These are phyloP conservation scores for Berberis vulgaris DNA, from an alignment of 164 flowering plant species.

Conservation along the genomic window DNA sequence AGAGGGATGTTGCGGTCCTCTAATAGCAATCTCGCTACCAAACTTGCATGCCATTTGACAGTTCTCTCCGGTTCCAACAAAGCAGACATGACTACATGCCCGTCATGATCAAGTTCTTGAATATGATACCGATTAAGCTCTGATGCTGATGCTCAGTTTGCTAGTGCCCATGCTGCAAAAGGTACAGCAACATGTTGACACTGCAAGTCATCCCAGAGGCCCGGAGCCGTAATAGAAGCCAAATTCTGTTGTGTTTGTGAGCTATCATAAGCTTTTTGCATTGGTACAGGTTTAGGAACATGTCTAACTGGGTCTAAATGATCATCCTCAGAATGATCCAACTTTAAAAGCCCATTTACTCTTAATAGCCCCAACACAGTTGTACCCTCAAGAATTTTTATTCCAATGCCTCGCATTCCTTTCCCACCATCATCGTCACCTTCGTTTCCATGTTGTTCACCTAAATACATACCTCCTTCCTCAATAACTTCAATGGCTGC, in stretches of 20 bases:
- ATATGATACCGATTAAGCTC: slow-evolving; percentile 68
- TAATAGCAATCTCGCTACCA: slow-evolving; percentile 71
- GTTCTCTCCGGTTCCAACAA: slow-evolving; percentile 91
- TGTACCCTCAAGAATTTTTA: slow-evolving; percentile 82
- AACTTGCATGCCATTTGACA: slow-evolving; percentile 98
- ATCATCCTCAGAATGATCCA: slow-evolving; percentile 21
- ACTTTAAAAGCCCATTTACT: slow-evolving; percentile 29
- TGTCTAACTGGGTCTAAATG: slow-evolving; percentile 9
- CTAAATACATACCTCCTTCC: slow-evolving; percentile 82
- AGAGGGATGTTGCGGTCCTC: slow-evolving; percentile 69
- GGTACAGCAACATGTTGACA: slow-evolving; percentile 94
- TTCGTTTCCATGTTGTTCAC: slow-evolving; percentile 38
- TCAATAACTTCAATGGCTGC: slow-evolving; percentile 87
- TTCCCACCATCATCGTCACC: slow-evolving; percentile 63
- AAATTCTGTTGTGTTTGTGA: slow-evolving; percentile 23
- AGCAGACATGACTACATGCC: slow-evolving; percentile 83
- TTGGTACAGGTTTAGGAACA: slow-evolving; percentile 21
- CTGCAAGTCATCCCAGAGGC: slow-evolving; percentile 98
- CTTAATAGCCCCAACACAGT: slow-evolving; percentile 71
- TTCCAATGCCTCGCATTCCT: slow-evolving; percentile 80
- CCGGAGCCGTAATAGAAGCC: slow-evolving; percentile 67
- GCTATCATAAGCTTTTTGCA: slow-evolving; percentile 31
- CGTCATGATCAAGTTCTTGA: slow-evolving; percentile 88
- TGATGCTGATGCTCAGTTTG: slow-evolving; percentile 95
- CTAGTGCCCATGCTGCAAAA: slow-evolving; percentile 98